Base-by-base conservation (phyloP, 2,329 filamentous ascomycete genomes). In the Fusarium kyushuense region DNA sequence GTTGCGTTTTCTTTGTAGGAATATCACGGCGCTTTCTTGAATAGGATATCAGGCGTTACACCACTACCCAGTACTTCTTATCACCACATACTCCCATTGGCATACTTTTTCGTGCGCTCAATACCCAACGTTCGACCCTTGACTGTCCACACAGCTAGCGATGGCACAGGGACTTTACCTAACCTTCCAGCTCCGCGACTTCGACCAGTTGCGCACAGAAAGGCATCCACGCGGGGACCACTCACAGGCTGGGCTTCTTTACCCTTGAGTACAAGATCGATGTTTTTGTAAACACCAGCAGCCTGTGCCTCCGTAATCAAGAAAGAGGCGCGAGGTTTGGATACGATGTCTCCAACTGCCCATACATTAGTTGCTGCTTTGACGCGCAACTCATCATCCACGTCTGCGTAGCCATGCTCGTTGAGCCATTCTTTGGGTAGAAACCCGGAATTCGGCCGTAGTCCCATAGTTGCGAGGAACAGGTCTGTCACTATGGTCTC, bases 221-320 rank as follows among this genome's bases (percentile, higher is more conserved):
- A 74, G 41, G 84, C 75, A 66, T 87, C 85, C 33, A 86, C 74
- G 2, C 82, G 81, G 49, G 85, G 74, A 8, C 79, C 79, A 75
- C 83, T 86, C 61, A 84, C 82, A 9, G 76, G 66, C 5, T 76
- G 62, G 19, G 84, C 83, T 16, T 73, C 58, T 76, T 83, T 83
- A 62, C 79, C 83, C 55, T 78, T 78, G 23, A 87, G 75, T 6
- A 75, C 79, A 16, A 82, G 79, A n/a, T 82, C 82, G 52, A 88
- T 78, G 70, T 88, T 88, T 77, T 84, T 85, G 46, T 78, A 83
- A 5, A 87, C 84, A 30, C 82, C 83, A 21, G 80, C 80, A 5
- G 85, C 84, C 74, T 87, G 85, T 67, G 85, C 85, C 58, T 86
- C 88, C 0, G 87, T 87, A 57, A 86, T 82, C 77, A 89, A 84